phyloP scores from a whole-genome alignment of 257 asterid species.

The Petrea volubilis region DNA sequence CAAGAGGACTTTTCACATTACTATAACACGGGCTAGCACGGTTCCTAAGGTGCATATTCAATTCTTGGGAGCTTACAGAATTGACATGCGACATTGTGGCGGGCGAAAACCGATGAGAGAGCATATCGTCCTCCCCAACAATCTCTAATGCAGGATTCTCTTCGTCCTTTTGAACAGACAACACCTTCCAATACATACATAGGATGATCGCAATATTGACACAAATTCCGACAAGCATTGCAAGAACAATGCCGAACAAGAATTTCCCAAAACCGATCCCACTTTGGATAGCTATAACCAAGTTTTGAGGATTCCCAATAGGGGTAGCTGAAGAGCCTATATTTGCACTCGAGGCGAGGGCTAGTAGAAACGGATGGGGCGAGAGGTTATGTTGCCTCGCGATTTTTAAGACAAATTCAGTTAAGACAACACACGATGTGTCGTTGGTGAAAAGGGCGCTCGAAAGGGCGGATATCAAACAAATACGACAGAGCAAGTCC shows the following conservation, averaged over 20 bases:
- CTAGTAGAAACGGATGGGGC: slow-evolving; percentile 82
- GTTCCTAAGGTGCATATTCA: slow-evolving; percentile 34
- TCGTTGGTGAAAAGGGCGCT: slow-evolving; percentile 95
- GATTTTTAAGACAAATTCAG: slow-evolving; percentile 80
- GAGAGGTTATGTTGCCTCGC: slow-evolving; percentile 88
- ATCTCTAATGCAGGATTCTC: slow-evolving; percentile 55
- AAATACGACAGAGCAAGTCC: slow-evolving; percentile 80
- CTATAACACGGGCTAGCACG: slow-evolving; percentile 24
- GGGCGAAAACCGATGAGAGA: slow-evolving; percentile 74
- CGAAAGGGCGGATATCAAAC: slow-evolving; percentile 72
- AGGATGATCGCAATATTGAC: slow-evolving; percentile 60
- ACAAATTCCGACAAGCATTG: slow-evolving; percentile 71
- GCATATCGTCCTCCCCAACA: slow-evolving; percentile 55
- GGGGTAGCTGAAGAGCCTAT: slow-evolving; percentile 92
- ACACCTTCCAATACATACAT: slow-evolving; percentile 75
- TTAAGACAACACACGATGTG: slow-evolving; percentile 82
- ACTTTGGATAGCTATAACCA: slow-evolving; percentile 85
- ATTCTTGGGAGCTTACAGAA: slow-evolving; percentile 46
- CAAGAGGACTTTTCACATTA: slow-evolving; percentile 18
- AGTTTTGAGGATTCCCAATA: slow-evolving; percentile 91
- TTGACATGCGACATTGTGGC: slow-evolving; percentile 73
- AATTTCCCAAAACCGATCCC: slow-evolving; percentile 60
- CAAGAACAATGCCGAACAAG: slow-evolving; percentile 62
- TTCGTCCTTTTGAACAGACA: slow-evolving; percentile 65
- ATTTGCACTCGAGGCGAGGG: slow-evolving; percentile 91